phyloP scores from a whole-genome alignment of 768 basidiomycete species.

The Inosperma sp. region DNA sequence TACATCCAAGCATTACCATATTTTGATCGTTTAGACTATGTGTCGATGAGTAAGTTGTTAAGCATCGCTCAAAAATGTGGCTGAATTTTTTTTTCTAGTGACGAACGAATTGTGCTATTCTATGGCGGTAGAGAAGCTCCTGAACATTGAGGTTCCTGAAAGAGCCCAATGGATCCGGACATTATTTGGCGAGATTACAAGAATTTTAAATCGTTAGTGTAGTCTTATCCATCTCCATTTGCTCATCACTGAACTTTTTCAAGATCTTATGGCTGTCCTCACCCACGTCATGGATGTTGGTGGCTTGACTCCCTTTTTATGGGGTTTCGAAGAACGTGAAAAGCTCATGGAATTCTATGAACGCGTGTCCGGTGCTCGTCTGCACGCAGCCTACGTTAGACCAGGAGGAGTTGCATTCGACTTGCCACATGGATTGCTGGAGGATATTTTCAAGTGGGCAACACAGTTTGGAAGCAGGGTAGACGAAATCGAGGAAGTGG shows the following conservation, averaged over 20 bases:
- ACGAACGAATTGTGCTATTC: conserved; percentile 98
- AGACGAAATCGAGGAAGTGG: conserved; percentile 97
- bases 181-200: conserved; percentile 94
- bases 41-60: conserved; percentile 86
- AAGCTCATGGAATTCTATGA: conserved; percentile 99
- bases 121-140: conserved; percentile 94
- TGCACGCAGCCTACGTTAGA: conserved; percentile 96
- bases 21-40: conserved; percentile 98
- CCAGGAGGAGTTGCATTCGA: conserved; percentile 98
- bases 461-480: conserved; percentile 89
- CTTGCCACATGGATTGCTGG: conserved; percentile 94
- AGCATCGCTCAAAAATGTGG: not conserved
- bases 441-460: conserved; percentile 97
- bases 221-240: conserved; percentile 4
- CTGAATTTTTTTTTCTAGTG: conserved; percentile 49
- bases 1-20: conserved; percentile 97
- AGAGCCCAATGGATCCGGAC: conserved; percentile 98
- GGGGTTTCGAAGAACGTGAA: conserved; percentile 99
- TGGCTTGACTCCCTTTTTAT: conserved; percentile 96
- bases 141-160: conserved; percentile 95
- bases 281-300: conserved; percentile 98
- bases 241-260: conserved; percentile 28
- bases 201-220: conserved; percentile 82
- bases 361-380: conserved; percentile 94
- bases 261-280: conserved; percentile 94